Conservation (phyloP, 179 eudicot genomes). For the Corrigiola litoralis region DNA sequence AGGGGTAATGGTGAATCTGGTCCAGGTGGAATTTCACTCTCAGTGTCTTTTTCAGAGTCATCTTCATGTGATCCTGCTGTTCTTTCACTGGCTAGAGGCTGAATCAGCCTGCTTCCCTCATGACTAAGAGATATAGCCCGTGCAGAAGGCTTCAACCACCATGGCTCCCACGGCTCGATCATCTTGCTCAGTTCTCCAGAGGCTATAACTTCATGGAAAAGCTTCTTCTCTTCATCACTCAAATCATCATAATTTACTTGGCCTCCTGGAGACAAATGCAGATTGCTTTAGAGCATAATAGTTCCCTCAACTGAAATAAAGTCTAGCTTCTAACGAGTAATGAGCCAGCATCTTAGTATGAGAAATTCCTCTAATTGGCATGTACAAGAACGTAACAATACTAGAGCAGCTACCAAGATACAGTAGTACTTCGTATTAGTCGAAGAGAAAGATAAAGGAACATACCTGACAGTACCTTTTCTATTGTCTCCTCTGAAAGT, state of each 20-base stretch:
- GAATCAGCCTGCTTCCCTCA: conserved; percentile 65
- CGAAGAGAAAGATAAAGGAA: neutral
- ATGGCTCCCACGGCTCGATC: conserved; percentile 93
- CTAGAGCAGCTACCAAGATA: neutral
- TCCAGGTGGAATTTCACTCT: conserved; percentile 61
- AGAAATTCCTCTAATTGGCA: neutral
- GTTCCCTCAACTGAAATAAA: neutral
- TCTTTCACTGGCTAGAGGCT: conserved; percentile 41
- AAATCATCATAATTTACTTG: conserved; percentile 57
- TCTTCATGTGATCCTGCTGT: conserved; percentile 11
- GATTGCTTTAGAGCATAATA: neutral
- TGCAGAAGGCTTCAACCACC: conserved; percentile 93
- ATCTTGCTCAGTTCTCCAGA: conserved; percentile 90
- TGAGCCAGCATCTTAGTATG: neutral
- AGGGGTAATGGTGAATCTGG: conserved; percentile 65
- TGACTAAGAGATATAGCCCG: conserved; percentile 48
- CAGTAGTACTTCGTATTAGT: too few relatives aligned
- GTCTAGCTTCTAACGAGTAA: neutral
- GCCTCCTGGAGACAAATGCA: conserved; percentile 36
- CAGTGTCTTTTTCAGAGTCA: conserved; percentile 22
- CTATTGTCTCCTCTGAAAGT: conserved; percentile 74
- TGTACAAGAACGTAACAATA: neutral
- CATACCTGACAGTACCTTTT: conserved; percentile 73
- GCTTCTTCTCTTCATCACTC: conserved; percentile 58
- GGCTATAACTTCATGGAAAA: conserved; percentile 65